Conservation (phyloP, 805 yeast species). For the Pichia manshurica region DNA sequence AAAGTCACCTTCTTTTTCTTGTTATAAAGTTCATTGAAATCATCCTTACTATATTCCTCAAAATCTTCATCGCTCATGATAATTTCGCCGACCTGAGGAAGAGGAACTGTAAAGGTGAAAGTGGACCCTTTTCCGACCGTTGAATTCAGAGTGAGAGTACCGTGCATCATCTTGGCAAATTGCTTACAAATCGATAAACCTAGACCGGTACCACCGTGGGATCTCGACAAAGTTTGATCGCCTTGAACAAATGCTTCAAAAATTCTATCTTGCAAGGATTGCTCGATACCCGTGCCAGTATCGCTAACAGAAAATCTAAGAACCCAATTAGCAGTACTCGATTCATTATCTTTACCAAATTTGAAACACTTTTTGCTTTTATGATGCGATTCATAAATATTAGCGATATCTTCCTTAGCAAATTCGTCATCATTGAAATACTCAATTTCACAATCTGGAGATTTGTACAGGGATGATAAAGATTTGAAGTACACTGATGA, state of each 20-base stretch:
- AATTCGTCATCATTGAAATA: slow-evolving; percentile 19
- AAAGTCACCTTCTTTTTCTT: slow-evolving; percentile 41
- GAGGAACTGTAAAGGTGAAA: slow-evolving; percentile 74
- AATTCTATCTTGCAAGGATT: slow-evolving; percentile 71
- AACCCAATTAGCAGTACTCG: slow-evolving; percentile 43
- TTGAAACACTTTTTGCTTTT: slow-evolving; percentile 16
- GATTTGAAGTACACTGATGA: slow-evolving; percentile 36
- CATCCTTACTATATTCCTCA: slow-evolving; percentile 54
- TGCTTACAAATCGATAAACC: slow-evolving; percentile 88
- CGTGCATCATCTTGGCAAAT: slow-evolving; percentile 80
- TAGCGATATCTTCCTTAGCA: slow-evolving; percentile 19
- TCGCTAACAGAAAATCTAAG: slow-evolving; percentile 72
- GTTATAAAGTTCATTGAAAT: slow-evolving; percentile 53
- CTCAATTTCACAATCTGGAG: slow-evolving; percentile 15
- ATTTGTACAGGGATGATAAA: slow-evolving; percentile 36
- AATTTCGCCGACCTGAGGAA: slow-evolving; percentile 59
- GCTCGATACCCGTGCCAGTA: slow-evolving; percentile 93
- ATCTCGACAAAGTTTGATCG: slow-evolving; percentile 85
- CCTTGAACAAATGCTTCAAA: slow-evolving; percentile 98
- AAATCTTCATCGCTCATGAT: slow-evolving; percentile 28
- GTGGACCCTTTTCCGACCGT: slow-evolving; percentile 78
- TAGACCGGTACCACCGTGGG: slow-evolving; percentile 93
- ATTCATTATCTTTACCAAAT: slow-evolving; percentile 21
- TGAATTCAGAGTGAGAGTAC: slow-evolving; percentile 71
- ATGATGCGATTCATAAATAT: slow-evolving; percentile 15